phyloP scores from a whole-genome alignment of 73 alveolate genomes.

The Halteria grandinella region DNA sequence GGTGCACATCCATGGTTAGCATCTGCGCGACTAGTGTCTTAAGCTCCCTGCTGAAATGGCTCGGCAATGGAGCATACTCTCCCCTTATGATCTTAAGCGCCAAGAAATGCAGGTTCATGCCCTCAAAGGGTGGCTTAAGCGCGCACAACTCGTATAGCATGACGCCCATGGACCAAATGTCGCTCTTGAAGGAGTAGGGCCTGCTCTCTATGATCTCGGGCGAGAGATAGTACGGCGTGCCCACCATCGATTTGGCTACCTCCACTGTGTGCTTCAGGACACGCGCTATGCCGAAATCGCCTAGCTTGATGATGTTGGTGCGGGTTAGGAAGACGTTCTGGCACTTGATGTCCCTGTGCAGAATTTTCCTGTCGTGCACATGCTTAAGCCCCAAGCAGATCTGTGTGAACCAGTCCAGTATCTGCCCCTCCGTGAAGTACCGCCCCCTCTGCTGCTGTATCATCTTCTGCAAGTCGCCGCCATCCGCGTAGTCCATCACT shows the following conservation, averaged over 20 bases:
- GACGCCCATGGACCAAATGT: constrained; percentile 81
- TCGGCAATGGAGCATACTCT: constrained; percentile 64
- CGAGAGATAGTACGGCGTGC: constrained; percentile 91
- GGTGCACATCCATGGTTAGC: constrained; percentile 68
- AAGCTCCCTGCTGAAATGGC: constrained; percentile 65
- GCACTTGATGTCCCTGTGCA: constrained; percentile 83
- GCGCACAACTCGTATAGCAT: constrained; percentile 77
- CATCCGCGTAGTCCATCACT: constrained; percentile 82
- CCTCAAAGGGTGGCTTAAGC: constrained; percentile 78
- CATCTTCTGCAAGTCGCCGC: constrained; percentile 80
- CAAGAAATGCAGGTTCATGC: constrained; percentile 65
- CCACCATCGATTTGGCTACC: constrained; percentile 91
- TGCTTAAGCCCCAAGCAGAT: constrained; percentile 79
- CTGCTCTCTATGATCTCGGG: constrained; percentile 88
- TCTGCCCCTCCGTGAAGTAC: constrained; percentile 66
- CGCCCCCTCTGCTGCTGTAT: constrained; percentile 58
- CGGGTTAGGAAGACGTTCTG: constrained; percentile 81
- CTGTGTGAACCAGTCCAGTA: constrained; percentile 80
- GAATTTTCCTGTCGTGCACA: constrained; percentile 75
- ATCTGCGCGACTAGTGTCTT: constrained; percentile 53
- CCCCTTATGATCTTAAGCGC: constrained; percentile 78
- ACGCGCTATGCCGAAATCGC: constrained; percentile 92
- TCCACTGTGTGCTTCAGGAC: constrained; percentile 78
- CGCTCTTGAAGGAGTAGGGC: constrained; percentile 80
- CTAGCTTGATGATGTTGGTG: constrained; percentile 72